Evolutionary conservation across 1,139 yeast genomes (phyloP), one percentile per base, ranked within the genome.

Genomic region (Geotrichum aggregatum): DNA sequence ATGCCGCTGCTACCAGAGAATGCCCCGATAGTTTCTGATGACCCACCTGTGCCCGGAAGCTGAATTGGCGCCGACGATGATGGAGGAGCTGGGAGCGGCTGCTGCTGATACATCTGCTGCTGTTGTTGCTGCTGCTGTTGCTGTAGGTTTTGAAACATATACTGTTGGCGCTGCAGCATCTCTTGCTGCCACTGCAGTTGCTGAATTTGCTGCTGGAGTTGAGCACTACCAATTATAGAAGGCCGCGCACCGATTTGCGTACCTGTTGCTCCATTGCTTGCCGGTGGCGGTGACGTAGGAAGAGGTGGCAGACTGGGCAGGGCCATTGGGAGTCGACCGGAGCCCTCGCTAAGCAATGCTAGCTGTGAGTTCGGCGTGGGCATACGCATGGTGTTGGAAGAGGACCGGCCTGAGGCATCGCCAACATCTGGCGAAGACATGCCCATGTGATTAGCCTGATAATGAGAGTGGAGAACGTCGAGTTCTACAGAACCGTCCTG

Each of bases 131-230:
- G 40, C 35, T 48, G 52, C 24, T 35, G 48, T 26, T 36, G 48
- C 26, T 50, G 53, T 31, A 50, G 33, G n/a, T 30, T 28, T 34
- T 44, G 49, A 39, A 45, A 46, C 41, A 45, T 49, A 28, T 31
- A 18, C 31, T 50, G 53, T 28, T 50, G 53, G 19, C 38, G 52
- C 22, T 50, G 53, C 21, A 50, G 36, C 33, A 50, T 16, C 16
- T 50, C 53, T 22, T 50, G 53, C 30, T 50, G 53, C 53, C 53
- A 50, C 28, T 45, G 50, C 30, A 50, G 38, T 2, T 50, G 53
- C 44, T 45, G 49, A 36, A 50, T 50, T 34, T 50, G 50, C 33
- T 50, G 53, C 24, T 50, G 53, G 8, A 50, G 41, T 11, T 44
- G 52, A 3, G 40, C 43, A 21, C 24, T 41, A 33, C n/a, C 34